Evolutionary conservation across 1,139 yeast species (phyloP).

Genomic region (Taphrina deformans): DNA sequence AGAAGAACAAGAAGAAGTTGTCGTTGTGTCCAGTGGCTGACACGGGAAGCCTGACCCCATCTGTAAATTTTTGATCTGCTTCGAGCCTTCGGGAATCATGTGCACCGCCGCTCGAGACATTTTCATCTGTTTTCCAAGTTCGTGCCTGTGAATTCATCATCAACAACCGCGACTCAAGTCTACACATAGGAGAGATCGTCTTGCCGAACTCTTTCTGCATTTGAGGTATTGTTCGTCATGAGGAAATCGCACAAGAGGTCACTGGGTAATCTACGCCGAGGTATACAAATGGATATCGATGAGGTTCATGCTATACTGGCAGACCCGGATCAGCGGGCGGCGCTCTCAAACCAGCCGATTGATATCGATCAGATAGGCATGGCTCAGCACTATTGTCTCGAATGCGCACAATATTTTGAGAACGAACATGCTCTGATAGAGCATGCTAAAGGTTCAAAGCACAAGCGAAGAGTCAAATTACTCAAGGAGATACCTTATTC

Average conservation of each 20-base stretch:
- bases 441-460: slow-evolving; percentile 39
- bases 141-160: too few relatives aligned
- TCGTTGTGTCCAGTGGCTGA: too few relatives aligned
- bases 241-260: slow-evolving; percentile 19
- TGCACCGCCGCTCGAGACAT: too few relatives aligned
- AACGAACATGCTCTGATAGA: slow-evolving; percentile 71
- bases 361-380: slow-evolving; percentile 91
- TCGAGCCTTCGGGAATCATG: too few relatives aligned
- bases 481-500: slow-evolving; percentile 79
- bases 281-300: slow-evolving; percentile 59
- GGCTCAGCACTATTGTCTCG: slow-evolving; percentile 91
- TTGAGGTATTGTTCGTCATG: background rate
- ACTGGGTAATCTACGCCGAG: slow-evolving; percentile 14
- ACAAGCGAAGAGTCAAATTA: slow-evolving; percentile 58
- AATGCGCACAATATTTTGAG: slow-evolving; percentile 90
- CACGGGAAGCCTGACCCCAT: too few relatives aligned
- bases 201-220: too few relatives aligned
- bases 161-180: too few relatives aligned
- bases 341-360: slow-evolving; percentile 73
- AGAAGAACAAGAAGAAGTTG: too few relatives aligned
- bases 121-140: too few relatives aligned
- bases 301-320: slow-evolving; percentile 75
- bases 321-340: slow-evolving; percentile 59
- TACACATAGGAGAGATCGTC: too few relatives aligned
- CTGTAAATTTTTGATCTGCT: too few relatives aligned